phyloP scores from a whole-genome alignment of 352 stramenopile species.

The Phytopythium aichiense region DNA sequence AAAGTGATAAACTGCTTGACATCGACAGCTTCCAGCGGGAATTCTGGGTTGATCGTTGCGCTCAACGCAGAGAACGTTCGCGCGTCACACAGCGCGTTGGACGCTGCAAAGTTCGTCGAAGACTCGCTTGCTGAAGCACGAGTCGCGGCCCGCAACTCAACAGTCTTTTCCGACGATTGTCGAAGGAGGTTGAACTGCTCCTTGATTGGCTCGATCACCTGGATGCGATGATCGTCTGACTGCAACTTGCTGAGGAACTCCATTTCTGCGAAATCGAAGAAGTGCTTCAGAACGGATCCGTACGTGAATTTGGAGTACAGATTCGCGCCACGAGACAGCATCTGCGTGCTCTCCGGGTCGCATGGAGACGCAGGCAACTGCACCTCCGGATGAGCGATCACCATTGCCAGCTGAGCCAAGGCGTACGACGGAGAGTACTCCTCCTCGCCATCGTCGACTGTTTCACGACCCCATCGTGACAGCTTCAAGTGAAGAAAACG shows the following conservation, averaged over 20 bases:
- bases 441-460: conserved; percentile 82
- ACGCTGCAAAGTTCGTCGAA: conserved; percentile 46
- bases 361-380: conserved; percentile 58
- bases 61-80: conserved; percentile 29
- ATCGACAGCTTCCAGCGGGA: conserved; percentile 67
- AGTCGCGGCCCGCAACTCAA: conserved; percentile 8
- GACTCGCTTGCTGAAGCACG: conserved; percentile 1
- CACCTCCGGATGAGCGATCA: conserved; percentile 48
- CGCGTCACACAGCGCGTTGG: conserved; percentile 76
- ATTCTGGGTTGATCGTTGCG: conserved; percentile 58
- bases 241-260: conserved; percentile 62
- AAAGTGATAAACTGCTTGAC: conserved; percentile 71
- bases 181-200: conserved; percentile 49
- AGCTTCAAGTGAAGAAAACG: conserved; percentile 84
- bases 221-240: conserved; percentile 43
- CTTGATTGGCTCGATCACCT: conserved; percentile 56
- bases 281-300: conserved; percentile 73
- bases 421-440: conserved; percentile 70
- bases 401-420: conserved; percentile 70
- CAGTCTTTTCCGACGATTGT: conserved; percentile 1
- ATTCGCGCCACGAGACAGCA: conserved; percentile 75
- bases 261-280: conserved; percentile 75
- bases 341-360: conserved; percentile 58
- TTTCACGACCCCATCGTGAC: conserved; percentile 79
- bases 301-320: conserved; percentile 81